Conservation (phyloP, 805 yeast genomes). For the Teunomyces barrocoloradensis region DNA sequence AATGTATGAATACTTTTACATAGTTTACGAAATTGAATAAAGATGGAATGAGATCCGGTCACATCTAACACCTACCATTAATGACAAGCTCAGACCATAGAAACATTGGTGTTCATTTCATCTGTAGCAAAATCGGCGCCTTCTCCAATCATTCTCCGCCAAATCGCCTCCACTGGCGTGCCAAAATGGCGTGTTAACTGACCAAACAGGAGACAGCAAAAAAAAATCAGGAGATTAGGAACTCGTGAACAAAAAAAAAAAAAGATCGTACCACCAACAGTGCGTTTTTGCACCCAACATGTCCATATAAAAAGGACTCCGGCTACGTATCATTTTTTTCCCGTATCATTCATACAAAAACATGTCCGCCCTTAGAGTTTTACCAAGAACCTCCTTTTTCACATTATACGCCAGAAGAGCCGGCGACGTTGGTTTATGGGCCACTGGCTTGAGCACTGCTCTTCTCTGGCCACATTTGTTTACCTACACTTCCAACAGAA, state of each 20-base stretch:
- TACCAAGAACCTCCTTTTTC: constrained; percentile 18
- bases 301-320: background rate
- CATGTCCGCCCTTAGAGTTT: constrained; percentile 5
- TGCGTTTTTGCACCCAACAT: background rate
- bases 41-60: too few species aligned
- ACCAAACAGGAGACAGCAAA: background rate
- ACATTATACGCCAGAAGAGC: constrained; percentile 26
- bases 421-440: constrained; percentile 32
- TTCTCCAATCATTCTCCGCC: background rate
- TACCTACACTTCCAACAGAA: constrained; percentile 21
- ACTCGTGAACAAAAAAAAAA: background rate
- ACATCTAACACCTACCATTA: too few species aligned
- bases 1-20: background rate
- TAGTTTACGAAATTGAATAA: too few species aligned
- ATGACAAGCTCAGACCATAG: too few species aligned
- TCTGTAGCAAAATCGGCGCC: too few species aligned
- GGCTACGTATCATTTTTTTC: background rate
- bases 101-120: too few species aligned
- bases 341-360: background rate
- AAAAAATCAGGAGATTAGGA: background rate
- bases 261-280: background rate
- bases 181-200: background rate
- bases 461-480: constrained; percentile 38
- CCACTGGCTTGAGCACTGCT: constrained; percentile 24
- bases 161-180: background rate